phyloP scores from a whole-genome alignment of 2,329 filamentous ascomycete genomes.

The Venturia asperata region DNA sequence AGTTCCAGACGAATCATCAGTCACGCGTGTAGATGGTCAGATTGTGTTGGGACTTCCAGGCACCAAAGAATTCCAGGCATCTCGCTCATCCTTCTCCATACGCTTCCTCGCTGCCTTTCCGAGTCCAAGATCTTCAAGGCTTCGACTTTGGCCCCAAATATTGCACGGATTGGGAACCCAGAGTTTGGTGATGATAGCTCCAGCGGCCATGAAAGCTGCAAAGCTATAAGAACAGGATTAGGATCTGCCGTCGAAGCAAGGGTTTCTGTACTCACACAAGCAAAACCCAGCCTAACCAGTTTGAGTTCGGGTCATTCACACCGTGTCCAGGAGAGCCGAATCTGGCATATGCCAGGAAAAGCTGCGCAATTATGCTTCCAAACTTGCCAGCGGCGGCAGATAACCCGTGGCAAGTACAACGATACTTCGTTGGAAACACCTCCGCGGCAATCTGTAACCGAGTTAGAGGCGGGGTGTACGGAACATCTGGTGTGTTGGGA shows the following conservation, averaged over 20 bases:
- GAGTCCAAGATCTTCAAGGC: slow-evolving; percentile 17
- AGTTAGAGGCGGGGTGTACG: not conserved
- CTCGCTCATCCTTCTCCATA: slow-evolving; percentile 18
- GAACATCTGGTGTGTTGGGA: no score
- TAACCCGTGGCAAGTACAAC: slow-evolving; percentile 48
- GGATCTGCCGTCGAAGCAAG: not conserved
- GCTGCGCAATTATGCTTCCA: slow-evolving; percentile 27
- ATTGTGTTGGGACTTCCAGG: slow-evolving; percentile 11
- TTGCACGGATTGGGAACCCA: slow-evolving; percentile 18
- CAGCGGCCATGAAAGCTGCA: not conserved
- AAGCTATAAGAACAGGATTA: not conserved
- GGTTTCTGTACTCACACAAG: slow-evolving; percentile 10
- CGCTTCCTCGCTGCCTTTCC: slow-evolving; percentile 17
- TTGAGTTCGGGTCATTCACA: slow-evolving; percentile 17
- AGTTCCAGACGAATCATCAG: not conserved
- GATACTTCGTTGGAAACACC: slow-evolving; percentile 50
- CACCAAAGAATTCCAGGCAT: slow-evolving; percentile 15
- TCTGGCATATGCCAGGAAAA: slow-evolving; percentile 19
- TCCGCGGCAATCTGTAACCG: slow-evolving; percentile 28
- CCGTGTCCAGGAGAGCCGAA: slow-evolving; percentile 14
- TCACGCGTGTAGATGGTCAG: no score
- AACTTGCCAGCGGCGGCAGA: slow-evolving; percentile 49
- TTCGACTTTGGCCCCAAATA: slow-evolving; percentile 18
- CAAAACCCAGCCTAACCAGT: slow-evolving; percentile 19
- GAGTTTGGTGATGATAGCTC: slow-evolving; percentile 16